A percentile compares a stretch with the other conserved stretches of the same genome.
phyloP scores from a whole-genome alignment of 306 rosid genomes.

The Luffa aegyptiaca region DNA sequence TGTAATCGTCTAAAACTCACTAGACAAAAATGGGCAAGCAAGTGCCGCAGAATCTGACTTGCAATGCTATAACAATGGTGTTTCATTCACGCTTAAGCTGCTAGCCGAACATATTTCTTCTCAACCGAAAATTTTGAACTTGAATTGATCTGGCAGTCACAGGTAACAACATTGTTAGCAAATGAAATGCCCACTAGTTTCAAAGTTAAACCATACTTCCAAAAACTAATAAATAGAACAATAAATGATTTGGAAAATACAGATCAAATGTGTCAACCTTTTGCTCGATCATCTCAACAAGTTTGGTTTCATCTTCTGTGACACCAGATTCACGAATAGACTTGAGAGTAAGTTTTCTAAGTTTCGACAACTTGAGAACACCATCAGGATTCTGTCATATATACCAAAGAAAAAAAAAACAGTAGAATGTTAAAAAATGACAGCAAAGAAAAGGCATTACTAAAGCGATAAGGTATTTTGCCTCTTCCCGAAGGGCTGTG shows the following conservation, averaged over 20 bases:
- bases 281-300: constrained; percentile 37
- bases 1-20: background rate
- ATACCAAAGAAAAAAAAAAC: constrained; percentile 1
- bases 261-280: constrained; percentile 36
- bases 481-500: background rate
- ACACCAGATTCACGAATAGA: constrained; percentile 57
- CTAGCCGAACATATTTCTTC: constrained; percentile 57
- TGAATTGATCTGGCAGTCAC: constrained; percentile 50
- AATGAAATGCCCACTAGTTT: background rate
- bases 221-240: background rate
- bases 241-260: background rate
- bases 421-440: background rate
- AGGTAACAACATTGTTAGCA: background rate
- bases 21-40: background rate
- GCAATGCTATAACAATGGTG: background rate
- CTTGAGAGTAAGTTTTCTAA: constrained; percentile 48
- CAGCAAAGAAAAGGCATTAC: background rate
- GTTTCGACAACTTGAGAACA: constrained; percentile 59
- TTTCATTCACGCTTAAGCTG: constrained; percentile 31
- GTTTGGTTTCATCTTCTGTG: constrained; percentile 42
- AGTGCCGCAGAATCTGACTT: background rate
- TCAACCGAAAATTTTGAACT: constrained; percentile 67
- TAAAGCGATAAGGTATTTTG: background rate
- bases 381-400: constrained; percentile 66
- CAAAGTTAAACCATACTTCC: background rate